Evolutionary conservation across 352 stramenopile species (phyloP).

Genomic region (Pythium oligandrum): DNA sequence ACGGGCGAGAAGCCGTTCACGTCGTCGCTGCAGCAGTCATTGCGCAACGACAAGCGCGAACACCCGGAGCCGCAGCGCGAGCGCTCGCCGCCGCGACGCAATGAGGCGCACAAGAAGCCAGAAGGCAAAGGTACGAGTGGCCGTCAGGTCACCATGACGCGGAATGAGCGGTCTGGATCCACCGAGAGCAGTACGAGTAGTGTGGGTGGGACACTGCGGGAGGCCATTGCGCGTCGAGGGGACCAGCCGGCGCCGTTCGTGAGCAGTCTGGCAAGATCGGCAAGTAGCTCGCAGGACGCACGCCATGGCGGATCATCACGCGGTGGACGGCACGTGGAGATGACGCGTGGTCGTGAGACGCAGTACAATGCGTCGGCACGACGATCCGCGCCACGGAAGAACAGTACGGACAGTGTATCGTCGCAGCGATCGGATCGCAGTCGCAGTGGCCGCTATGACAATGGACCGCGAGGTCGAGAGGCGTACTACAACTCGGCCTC

Average conservation of each 20-base stretch:
- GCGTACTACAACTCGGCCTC: constrained; percentile 7
- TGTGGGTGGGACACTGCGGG: not conserved
- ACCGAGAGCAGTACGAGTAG: constrained; percentile 18
- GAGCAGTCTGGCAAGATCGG: constrained; percentile 13
- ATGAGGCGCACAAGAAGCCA: constrained; percentile 1
- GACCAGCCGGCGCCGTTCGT: constrained; percentile 12
- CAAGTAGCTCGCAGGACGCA: constrained; percentile 9
- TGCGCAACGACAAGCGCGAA: constrained; percentile 9
- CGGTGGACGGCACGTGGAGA: constrained; percentile 14
- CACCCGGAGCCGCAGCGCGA: not conserved
- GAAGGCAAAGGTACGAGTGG: not conserved
- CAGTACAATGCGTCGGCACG: not conserved
- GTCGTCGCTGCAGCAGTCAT: constrained; percentile 46
- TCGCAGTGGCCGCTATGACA: too few species aligned
- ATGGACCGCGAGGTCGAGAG: too few species aligned
- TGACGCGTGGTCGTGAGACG: constrained; percentile 9
- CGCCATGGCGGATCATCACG: constrained; percentile 1
- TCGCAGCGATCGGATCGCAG: too few species aligned
- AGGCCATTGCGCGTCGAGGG: too few species aligned
- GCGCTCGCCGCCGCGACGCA: not conserved
- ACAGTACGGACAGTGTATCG: too few species aligned
- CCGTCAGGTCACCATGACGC: constrained; percentile 12
- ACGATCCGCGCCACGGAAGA: too few species aligned
- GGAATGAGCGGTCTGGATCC: constrained; percentile 9
- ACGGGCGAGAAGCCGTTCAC: constrained; percentile 20